These are phyloP conservation scores for Aspergillus melleus DNA, from an alignment of 2,329 filamentous ascomycete species.

Conservation along the genomic window DNA sequence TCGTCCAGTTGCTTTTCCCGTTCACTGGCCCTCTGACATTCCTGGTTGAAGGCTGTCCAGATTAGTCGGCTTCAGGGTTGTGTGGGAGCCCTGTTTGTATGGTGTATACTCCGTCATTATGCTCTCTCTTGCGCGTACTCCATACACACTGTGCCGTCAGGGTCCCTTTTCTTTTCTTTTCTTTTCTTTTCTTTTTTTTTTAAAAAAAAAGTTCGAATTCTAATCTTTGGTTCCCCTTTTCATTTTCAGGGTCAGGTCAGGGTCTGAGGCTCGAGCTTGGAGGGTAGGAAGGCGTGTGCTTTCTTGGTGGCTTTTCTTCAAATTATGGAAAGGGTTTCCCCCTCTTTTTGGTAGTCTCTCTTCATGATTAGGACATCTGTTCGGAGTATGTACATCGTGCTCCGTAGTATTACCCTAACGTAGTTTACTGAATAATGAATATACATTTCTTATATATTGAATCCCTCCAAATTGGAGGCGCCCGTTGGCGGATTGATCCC, in stretches of 20 bases:
- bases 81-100: neutral
- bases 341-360: neutral
- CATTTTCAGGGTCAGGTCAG: neutral
- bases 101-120: neutral
- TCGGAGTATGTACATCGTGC: too few species aligned
- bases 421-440: too few species aligned
- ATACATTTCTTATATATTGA: too few species aligned
- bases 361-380: too few species aligned
- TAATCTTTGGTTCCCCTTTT: neutral
- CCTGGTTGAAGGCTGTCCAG: neutral
- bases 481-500: too few species aligned
- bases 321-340: too few species aligned
- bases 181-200: neutral
- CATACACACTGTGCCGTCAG: neutral
- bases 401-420: too few species aligned
- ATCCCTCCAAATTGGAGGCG: too few species aligned
- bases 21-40: neutral
- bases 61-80: neutral
- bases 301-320: neutral
- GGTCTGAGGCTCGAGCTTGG: conserved; percentile 7
- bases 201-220: neutral
- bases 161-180: neutral
- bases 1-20: neutral
- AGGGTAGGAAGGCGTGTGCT: neutral
- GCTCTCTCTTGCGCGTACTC: too few species aligned